These are phyloP conservation scores for Solanum dulcamara DNA, from an alignment of 257 asterid species.

Conservation along the genomic window DNA sequence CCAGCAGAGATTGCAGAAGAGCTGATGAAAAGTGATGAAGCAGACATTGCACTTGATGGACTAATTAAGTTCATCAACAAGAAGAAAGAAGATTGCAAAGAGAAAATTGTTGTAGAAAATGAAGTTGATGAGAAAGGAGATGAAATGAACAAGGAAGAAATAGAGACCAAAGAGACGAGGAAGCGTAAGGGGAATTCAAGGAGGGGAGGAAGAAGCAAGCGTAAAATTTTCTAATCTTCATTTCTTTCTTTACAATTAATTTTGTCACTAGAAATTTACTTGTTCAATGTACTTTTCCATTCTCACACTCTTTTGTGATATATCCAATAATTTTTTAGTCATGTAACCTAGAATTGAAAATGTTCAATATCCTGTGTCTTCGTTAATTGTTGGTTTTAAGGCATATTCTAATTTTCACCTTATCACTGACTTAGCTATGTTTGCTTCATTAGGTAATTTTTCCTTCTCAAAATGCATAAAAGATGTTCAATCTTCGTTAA, in stretches of 20 bases:
- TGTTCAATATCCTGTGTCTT: background rate
- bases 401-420: too few species aligned
- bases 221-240: background rate
- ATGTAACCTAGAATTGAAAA: background rate
- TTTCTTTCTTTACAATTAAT: background rate
- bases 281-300: background rate
- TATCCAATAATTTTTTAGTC: background rate
- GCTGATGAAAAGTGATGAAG: constrained; percentile 7
- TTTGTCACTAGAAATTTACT: background rate
- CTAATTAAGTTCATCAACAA: background rate
- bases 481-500: background rate
- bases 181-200: constrained; percentile 4
- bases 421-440: too few species aligned
- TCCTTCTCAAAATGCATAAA: too few species aligned
- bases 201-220: constrained; percentile 5
- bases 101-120: background rate
- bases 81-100: background rate
- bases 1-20: constrained; percentile 20
- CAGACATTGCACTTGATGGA: constrained; percentile 5
- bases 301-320: background rate
- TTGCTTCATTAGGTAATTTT: too few species aligned
- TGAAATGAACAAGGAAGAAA: background rate
- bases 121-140: background rate
- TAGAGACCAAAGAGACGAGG: background rate
- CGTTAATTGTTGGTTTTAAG: too few species aligned